phyloP scores from a whole-genome alignment of 306 rosid species.

The Lathyrus aphaca region DNA sequence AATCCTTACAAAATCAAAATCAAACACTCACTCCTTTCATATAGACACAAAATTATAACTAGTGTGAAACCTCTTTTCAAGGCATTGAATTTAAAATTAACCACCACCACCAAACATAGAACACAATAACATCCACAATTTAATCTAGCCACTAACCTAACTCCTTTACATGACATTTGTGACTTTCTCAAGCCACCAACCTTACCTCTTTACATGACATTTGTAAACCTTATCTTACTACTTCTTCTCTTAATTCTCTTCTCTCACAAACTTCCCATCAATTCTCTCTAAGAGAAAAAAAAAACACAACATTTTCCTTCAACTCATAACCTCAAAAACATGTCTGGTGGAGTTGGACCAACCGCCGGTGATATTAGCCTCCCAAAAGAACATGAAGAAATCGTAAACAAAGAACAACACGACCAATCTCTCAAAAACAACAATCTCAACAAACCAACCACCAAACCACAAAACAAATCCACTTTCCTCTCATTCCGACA shows the following conservation, averaged over 20 bases:
- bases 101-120: not conserved
- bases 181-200: not conserved
- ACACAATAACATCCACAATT: constrained; percentile 7
- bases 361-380: constrained; percentile 60
- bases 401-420: constrained; percentile 48
- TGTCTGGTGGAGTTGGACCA: constrained; percentile 94
- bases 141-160: not conserved
- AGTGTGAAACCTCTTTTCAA: constrained; percentile 6
- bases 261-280: not conserved
- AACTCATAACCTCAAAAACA: constrained; percentile 27
- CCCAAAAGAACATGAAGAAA: constrained; percentile 55
- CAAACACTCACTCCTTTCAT: not conserved
- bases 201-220: constrained; percentile 29
- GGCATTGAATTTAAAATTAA: constrained; percentile 15
- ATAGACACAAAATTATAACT: not conserved
- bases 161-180: constrained; percentile 4
- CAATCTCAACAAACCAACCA: constrained; percentile 3
- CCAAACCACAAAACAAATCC: constrained; percentile 33
- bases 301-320: not conserved
- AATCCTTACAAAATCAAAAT: not conserved
- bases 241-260: not conserved
- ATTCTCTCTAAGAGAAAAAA: constrained; percentile 8
- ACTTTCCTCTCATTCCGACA: constrained; percentile 64
- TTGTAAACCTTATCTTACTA: constrained; percentile 39
- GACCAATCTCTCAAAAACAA: constrained; percentile 42